A percentile compares a stretch with the other conserved stretches of the same genome.
These are phyloP conservation scores for Fagus sylvatica DNA, from an alignment of 306 rosid genomes.

Conservation along the genomic window DNA sequence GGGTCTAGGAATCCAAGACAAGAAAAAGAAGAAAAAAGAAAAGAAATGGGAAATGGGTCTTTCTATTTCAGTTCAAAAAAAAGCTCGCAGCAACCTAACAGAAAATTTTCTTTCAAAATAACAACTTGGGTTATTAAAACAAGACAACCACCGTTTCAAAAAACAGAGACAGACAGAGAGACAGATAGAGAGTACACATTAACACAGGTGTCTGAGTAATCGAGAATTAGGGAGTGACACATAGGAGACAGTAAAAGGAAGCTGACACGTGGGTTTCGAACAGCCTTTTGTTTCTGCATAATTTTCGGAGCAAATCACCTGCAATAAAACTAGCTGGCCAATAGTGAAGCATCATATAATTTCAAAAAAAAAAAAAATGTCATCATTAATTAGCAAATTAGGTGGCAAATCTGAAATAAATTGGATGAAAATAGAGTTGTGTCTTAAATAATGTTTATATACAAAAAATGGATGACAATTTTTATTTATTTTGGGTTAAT, in stretches of 20 bases:
- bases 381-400: too few species aligned
- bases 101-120: slow-evolving; percentile 23
- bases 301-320: neutral
- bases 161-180: neutral
- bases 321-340: too few species aligned
- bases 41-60: neutral
- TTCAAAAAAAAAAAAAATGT: too few species aligned
- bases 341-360: too few species aligned
- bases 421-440: too few species aligned
- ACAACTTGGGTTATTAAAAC: slow-evolving; percentile 19
- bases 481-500: too few species aligned
- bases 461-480: too few species aligned
- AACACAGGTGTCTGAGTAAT: slow-evolving; percentile 33
- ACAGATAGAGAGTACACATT: neutral
- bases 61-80: slow-evolving; percentile 7
- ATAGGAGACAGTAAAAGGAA: neutral
- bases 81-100: neutral
- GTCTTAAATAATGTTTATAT: too few species aligned
- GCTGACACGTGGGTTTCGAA: slow-evolving; percentile 28
- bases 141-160: slow-evolving; percentile 9
- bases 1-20: neutral
- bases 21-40: too few species aligned
- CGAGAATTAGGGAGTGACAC: slow-evolving; percentile 35
- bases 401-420: too few species aligned
- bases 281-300: neutral